Evolutionary conservation across 1,284 basidiomycete species (phyloP).

Genomic region (Laetiporus sulphureus): DNA sequence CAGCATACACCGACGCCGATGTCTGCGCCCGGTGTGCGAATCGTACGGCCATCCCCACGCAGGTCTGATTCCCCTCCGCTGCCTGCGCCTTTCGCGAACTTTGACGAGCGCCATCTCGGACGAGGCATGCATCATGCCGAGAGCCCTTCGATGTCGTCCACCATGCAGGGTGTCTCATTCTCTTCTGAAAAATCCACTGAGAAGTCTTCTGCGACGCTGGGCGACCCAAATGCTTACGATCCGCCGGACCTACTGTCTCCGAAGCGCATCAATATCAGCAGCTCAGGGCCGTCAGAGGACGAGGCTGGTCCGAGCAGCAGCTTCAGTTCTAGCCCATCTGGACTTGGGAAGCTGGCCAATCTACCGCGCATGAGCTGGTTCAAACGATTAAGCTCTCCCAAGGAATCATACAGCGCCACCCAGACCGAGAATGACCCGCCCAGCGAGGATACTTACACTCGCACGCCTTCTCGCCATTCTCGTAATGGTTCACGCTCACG

Average conservation of each 20-base stretch:
- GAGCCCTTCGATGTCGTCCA: slow-evolving; percentile 16
- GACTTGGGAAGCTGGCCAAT: slow-evolving; percentile 37
- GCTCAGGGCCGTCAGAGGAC: slow-evolving; percentile 26
- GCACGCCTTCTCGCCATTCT: slow-evolving; percentile 24
- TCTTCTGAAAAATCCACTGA: slow-evolving; percentile 16
- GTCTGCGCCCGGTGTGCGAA: slow-evolving; percentile 17
- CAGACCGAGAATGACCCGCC: slow-evolving; percentile 11
- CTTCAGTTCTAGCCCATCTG: slow-evolving; percentile 25
- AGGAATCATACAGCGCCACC: slow-evolving; percentile 9
- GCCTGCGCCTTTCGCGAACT: slow-evolving; percentile 29
- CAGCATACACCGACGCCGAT: slow-evolving; percentile 13
- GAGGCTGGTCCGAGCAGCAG: slow-evolving; percentile 20
- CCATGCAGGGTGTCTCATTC: too few species aligned
- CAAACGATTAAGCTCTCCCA: slow-evolving; percentile 21
- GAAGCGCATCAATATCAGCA: slow-evolving; percentile 48
- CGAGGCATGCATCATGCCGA: slow-evolving; percentile 23
- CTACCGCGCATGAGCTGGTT: slow-evolving; percentile 51
- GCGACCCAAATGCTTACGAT: slow-evolving; percentile 23
- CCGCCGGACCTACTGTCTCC: slow-evolving; percentile 50
- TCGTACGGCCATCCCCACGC: slow-evolving; percentile 21
- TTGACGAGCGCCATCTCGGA: slow-evolving; percentile 24
- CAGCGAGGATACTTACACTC: slow-evolving; percentile 21
- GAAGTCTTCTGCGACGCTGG: slow-evolving; percentile 20
- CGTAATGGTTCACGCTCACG: slow-evolving; percentile 25
- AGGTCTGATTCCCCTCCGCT: slow-evolving; percentile 30